Percentiles rank a stretch among this genome's conserved stretches.
Evolutionary conservation across 1,284 basidiomycete genomes (phyloP).

Genomic region (Ustilago hordei): DNA sequence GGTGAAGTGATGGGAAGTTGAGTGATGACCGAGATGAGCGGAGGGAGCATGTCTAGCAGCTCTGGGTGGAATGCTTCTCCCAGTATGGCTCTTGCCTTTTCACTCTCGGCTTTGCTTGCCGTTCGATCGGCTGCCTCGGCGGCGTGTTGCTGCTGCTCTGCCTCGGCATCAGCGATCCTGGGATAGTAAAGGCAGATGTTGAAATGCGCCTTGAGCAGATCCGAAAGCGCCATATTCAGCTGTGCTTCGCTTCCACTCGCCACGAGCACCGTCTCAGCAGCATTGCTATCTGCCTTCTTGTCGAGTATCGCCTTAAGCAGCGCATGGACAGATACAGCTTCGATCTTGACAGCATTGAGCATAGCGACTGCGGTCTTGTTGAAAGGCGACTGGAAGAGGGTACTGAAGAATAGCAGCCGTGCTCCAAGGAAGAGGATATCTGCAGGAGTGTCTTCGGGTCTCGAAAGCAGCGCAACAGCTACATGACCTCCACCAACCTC

Average conservation of each 20-base stretch:
- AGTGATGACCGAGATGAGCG: conserved; percentile 47
- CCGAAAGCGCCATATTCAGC: conserved; percentile 48
- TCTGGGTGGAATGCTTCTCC: conserved; percentile 50
- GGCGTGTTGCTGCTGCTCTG: conserved; percentile 23
- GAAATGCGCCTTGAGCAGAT: conserved; percentile 62
- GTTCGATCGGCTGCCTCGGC: conserved; percentile 1
- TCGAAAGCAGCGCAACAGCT: conserved; percentile 38
- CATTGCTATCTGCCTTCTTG: conserved; percentile 14
- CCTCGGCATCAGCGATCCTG: conserved; percentile 36
- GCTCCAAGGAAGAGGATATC: conserved; percentile 59
- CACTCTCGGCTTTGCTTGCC: not conserved
- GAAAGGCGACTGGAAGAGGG: conserved; percentile 61
- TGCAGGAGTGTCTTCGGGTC: conserved; percentile 38
- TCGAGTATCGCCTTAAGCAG: conserved; percentile 29
- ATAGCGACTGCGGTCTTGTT: conserved; percentile 54
- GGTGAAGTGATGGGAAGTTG: conserved; percentile 27
- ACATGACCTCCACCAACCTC: conserved; percentile 48
- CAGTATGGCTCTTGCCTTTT: conserved; percentile 13
- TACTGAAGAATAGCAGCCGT: conserved; percentile 61
- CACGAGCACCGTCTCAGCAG: conserved; percentile 16
- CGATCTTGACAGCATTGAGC: conserved; percentile 33
- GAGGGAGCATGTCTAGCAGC: conserved; percentile 47
- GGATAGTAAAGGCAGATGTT: conserved; percentile 64
- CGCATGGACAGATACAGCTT: conserved; percentile 34
- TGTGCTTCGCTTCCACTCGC: conserved; percentile 42